Evolutionary conservation across 805 yeast genomes (phyloP).

Genomic region (Schizosaccharomyces osmophilus): DNA sequence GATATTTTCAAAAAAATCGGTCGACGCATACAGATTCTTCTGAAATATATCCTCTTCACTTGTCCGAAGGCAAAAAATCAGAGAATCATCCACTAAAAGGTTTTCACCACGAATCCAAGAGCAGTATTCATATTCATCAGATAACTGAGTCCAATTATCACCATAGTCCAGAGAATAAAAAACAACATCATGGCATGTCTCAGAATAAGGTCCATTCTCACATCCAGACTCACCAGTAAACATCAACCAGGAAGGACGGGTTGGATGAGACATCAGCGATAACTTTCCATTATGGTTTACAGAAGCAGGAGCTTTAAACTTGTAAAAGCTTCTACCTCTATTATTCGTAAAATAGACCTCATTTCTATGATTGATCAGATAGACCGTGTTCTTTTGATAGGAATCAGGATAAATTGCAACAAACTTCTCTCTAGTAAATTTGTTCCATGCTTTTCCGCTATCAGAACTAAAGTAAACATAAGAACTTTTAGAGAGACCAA

Average conservation of each 20-base stretch:
- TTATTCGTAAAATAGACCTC: constrained; percentile 36
- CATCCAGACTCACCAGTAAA: constrained; percentile 30
- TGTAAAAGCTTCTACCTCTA: constrained; percentile 30
- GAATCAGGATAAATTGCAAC: constrained; percentile 38
- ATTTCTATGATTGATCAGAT: constrained; percentile 26
- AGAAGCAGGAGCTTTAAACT: constrained; percentile 22
- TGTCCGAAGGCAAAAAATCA: constrained; percentile 35
- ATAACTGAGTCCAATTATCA: constrained; percentile 27
- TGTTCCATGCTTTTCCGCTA: constrained; percentile 31
- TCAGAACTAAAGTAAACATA: constrained; percentile 43
- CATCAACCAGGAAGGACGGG: constrained; percentile 32
- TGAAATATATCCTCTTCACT: not conserved
- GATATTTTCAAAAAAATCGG: constrained; percentile 17
- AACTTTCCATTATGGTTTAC: constrained; percentile 17
- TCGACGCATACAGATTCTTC: constrained; percentile 21
- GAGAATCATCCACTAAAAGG: constrained; percentile 21
- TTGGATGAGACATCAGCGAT: constrained; percentile 35
- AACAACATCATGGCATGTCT: constrained; percentile 32
- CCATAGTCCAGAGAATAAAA: constrained; percentile 51
- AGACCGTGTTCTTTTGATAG: constrained; percentile 29
- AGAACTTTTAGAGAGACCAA: constrained; percentile 30
- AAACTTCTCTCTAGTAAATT: constrained; percentile 20
- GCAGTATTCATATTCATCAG: constrained; percentile 31
- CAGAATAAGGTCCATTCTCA: constrained; percentile 16
- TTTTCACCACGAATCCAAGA: constrained; percentile 38